Evolutionary conservation across 768 basidiomycete genomes (phyloP), one percentile per base, ranked within the genome.

Genomic region (Termitomyces heimii): DNA sequence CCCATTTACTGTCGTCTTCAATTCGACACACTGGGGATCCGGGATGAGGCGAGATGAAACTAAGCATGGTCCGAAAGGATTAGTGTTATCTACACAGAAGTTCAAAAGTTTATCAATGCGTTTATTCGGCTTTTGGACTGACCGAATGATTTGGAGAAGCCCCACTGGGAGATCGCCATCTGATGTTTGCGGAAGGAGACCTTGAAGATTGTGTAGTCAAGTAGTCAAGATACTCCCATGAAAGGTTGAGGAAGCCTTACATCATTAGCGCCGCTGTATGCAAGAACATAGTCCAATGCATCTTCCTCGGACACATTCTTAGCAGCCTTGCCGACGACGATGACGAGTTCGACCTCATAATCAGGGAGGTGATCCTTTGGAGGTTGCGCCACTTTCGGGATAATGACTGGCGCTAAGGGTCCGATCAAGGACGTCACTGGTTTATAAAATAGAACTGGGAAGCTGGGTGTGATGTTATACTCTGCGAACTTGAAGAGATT

Each of bases 141-240:
- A 87, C 91, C 92, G 62, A 92, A 95, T 42, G 86, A 79, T 70
- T 95, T 95, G 28, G 90, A 92, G 71, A 92, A 94, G 31, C 81
- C 76, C 92, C 93, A 95, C 63, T 95, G 93, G 0, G 87, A 86
- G 10, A 86, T 85, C 4, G 83, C 82, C 71, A 89, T 74, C 67
- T 94, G 93, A 63, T 88, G 85, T 61, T 86, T 84, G 42, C 93
- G 82, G 81, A 93, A 92, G 5, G 91, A 92, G 3, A 89, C 79
- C 86, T 40, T 88, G 14, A 20, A 49, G 60, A n/a, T 24, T 6
- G 26, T 20, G 31, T 40, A 1, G 39, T 14, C 44, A 39, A 28
- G 28, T n/a, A n/a, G 43, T n/a, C 29, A 16, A 37, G 4, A 24
- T 48, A 4, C 31, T 22, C 13, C 32, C 18, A 29, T 49, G n/a